Evolutionary conservation across 305 asterid species (phyloP).

Genomic region (Ruellia speciosa): DNA sequence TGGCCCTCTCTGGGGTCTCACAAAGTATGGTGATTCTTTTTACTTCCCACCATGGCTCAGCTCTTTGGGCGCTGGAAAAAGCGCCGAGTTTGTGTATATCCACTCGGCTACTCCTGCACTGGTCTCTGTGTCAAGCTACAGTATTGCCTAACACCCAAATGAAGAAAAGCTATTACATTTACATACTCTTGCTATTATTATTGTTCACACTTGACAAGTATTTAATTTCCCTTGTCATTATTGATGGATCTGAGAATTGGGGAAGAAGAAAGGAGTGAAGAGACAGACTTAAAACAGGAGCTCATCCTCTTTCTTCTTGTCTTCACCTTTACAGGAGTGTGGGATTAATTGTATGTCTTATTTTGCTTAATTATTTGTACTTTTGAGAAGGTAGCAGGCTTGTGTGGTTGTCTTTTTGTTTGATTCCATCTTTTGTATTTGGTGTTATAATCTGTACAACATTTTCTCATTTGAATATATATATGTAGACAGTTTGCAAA

Average conservation of each 20-base stretch:
- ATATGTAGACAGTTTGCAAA: constrained; percentile 35
- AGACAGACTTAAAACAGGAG: constrained; percentile 58
- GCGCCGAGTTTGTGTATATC: constrained; percentile 85
- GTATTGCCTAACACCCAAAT: constrained; percentile 34
- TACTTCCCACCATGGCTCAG: constrained; percentile 76
- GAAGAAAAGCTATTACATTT: neutral
- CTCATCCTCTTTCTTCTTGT: constrained; percentile 96
- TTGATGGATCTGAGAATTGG: neutral
- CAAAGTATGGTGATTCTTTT: constrained; percentile 62
- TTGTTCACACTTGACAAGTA: constrained; percentile 15
- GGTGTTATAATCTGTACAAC: constrained; percentile 55
- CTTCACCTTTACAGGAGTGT: constrained; percentile 18
- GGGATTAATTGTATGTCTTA: neutral
- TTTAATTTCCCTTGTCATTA: neutral
- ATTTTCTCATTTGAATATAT: constrained; percentile 23
- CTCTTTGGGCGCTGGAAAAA: constrained; percentile 68
- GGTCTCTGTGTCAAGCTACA: constrained; percentile 72
- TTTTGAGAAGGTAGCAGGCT: too few relatives aligned
- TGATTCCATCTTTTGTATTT: constrained; percentile 28
- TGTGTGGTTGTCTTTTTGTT: constrained; percentile 7
- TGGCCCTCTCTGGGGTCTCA: constrained; percentile 96
- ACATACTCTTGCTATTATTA: neutral
- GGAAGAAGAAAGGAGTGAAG: constrained; percentile 87
- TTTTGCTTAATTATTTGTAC: too few relatives aligned
- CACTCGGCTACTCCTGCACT: constrained; percentile 76